Evolutionary conservation across 805 yeast genomes (phyloP).

Genomic region (Saccharomycopsis olivae): DNA sequence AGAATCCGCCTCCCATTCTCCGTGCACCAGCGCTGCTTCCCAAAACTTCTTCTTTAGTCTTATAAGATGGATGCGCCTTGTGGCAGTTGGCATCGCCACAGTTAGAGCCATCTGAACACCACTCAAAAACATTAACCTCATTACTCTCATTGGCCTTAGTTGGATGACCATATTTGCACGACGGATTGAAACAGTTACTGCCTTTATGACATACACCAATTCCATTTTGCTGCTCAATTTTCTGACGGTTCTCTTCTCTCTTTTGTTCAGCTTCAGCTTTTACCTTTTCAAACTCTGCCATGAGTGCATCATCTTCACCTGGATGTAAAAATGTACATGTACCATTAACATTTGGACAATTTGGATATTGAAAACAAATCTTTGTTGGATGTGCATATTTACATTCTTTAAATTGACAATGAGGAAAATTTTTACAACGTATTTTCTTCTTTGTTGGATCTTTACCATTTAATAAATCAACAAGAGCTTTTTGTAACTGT

Average conservation of each 20-base stretch:
- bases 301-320: constrained; percentile 67
- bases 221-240: constrained; percentile 32
- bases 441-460: constrained; percentile 34
- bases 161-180: constrained; percentile 87
- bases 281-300: constrained; percentile 55
- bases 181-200: constrained; percentile 58
- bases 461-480: constrained; percentile 26
- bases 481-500: constrained; percentile 30
- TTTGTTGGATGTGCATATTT: constrained; percentile 72
- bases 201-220: constrained; percentile 70
- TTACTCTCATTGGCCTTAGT: constrained; percentile 75
- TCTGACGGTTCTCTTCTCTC: constrained; percentile 26
- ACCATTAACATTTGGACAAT: constrained; percentile 70
- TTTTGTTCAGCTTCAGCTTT: constrained; percentile 41
- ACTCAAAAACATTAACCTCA: constrained; percentile 51
- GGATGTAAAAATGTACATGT: constrained; percentile 80
- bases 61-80: constrained; percentile 76
- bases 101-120: constrained; percentile 50
- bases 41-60: constrained; percentile 27
- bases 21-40: constrained; percentile 1
- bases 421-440: constrained; percentile 63
- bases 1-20: background rate
- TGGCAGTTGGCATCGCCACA: constrained; percentile 56
- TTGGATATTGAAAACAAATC: constrained; percentile 62
- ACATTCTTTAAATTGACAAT: constrained; percentile 58